Conservation (phyloP, 2,329 filamentous ascomycete species). For the Mollisiaceae sp. region DNA sequence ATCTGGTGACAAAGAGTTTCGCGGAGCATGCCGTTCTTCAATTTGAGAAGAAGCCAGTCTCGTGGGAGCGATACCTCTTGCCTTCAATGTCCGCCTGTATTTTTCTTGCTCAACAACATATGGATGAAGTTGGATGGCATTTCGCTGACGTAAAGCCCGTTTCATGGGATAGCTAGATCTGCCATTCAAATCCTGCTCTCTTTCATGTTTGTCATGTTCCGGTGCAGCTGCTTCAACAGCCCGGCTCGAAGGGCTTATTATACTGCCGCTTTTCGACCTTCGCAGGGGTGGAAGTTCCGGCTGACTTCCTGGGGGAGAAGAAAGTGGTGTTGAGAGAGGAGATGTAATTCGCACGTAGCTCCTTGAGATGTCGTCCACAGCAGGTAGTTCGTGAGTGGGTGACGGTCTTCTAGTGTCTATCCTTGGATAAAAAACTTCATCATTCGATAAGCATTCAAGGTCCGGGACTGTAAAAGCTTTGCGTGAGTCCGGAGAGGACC, state of each 20-base stretch:
- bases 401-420: neutral
- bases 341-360: constrained; percentile 47
- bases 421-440: constrained; percentile 4
- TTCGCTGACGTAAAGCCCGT: constrained; percentile 39
- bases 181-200: neutral
- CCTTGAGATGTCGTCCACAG: constrained; percentile 46
- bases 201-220: neutral
- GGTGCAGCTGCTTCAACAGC: too few species aligned
- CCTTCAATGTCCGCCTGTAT: constrained; percentile 39
- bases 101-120: constrained; percentile 42
- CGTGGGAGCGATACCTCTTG: constrained; percentile 39
- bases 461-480: constrained; percentile 28
- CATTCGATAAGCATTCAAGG: constrained; percentile 18
- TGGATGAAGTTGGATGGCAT: constrained; percentile 42
- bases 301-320: constrained; percentile 33
- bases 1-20: constrained; percentile 21
- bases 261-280: neutral
- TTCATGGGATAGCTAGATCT: constrained; percentile 14
- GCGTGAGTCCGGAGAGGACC: constrained; percentile 19
- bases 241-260: neutral
- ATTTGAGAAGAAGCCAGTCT: constrained; percentile 37
- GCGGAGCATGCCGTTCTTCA: constrained; percentile 21
- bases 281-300: constrained; percentile 17
- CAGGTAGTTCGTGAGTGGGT: constrained; percentile 2
- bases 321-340: constrained; percentile 40